A percentile compares a stretch with the other conserved stretches of the same genome.
Evolutionary conservation across 257 asterid genomes (phyloP).

Genomic region (Penstemon davidsonii): DNA sequence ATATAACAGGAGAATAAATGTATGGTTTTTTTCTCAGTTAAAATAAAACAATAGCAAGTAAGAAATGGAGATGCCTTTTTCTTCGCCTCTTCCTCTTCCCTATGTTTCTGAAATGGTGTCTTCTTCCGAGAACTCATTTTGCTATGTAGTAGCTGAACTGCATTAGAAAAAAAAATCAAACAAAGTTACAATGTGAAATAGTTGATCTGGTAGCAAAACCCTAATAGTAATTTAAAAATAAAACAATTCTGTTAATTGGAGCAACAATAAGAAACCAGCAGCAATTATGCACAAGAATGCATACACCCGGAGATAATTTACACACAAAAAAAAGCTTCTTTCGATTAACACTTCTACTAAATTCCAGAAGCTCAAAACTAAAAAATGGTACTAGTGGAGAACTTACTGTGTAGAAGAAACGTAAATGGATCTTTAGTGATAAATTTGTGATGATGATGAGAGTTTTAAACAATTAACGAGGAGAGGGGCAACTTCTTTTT

Average conservation of each 20-base stretch:
- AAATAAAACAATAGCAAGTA: conserved; percentile 1
- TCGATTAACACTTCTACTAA: too few relatives aligned
- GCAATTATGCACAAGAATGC: too few relatives aligned
- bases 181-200: not conserved
- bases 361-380: too few relatives aligned
- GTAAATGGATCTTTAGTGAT: too few relatives aligned
- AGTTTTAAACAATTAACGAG: not conserved
- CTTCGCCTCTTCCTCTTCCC: conserved; percentile 95
- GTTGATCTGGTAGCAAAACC: conserved; percentile 7
- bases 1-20: not conserved
- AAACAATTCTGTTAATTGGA: too few relatives aligned
- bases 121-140: conserved; percentile 83
- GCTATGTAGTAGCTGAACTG: conserved; percentile 30
- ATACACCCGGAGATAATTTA: too few relatives aligned
- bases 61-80: conserved; percentile 53
- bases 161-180: conserved; percentile 3
- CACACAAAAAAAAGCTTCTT: too few relatives aligned
- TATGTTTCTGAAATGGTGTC: conserved; percentile 93
- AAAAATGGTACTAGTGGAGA: too few relatives aligned
- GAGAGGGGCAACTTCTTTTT: not conserved
- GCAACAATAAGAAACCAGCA: too few relatives aligned
- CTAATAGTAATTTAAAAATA: too few relatives aligned
- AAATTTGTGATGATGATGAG: not conserved
- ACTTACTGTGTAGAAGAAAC: too few relatives aligned
- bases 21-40: not conserved